Base-by-base conservation (phyloP, 768 basidiomycete species). In the Trametes maxima region DNA sequence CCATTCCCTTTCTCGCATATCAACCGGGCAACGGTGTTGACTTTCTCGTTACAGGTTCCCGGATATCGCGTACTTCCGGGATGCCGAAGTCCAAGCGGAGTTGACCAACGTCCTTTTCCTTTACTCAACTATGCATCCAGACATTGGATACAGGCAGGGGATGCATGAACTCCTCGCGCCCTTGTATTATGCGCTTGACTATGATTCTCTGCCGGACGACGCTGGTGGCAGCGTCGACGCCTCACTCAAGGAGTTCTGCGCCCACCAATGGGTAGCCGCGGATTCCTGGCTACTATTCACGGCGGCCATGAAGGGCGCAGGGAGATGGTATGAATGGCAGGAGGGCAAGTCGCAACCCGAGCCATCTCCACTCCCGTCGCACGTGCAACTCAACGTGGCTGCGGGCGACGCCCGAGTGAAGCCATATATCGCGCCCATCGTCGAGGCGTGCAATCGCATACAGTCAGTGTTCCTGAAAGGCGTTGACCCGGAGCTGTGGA, bases 161-260 rank as follows among this genome's bases (percentile, higher is more conserved):
- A 98, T 99, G 97, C 97, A 99, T 69, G 97, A 99, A 70, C 77
- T 98, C 10, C 82, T 98, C 21, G 97, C 95, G 3, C 89, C 93
- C 0, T 73, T 98, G 28, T 92, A 92, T 67, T 86, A 91, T 68
- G 88, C 88, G 2, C 79, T 91, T 57, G 89, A 96, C 72, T 88
- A 82, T 66, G 97, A 99, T 75, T 88, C 94, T 1, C 72, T 94
- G 14, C 63, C 75, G 7, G 74, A 79, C 0, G 74, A 73, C 11
- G 61, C 65, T 42, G 70, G 69, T 36, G 64, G 59, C 21, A 67
- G 72, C 37, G 11, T 49, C 33, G 77, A 80, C 54, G 65, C 72
- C 21, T 66, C 78, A 11, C 74, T 90, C 36, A 68, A 72, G 36
- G 88, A 92, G 64, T 64, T 89, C 16, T 93, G 90, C 66, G 84